Base-by-base conservation (phyloP, 768 basidiomycete species). In the Tephrocybe sp. region DNA sequence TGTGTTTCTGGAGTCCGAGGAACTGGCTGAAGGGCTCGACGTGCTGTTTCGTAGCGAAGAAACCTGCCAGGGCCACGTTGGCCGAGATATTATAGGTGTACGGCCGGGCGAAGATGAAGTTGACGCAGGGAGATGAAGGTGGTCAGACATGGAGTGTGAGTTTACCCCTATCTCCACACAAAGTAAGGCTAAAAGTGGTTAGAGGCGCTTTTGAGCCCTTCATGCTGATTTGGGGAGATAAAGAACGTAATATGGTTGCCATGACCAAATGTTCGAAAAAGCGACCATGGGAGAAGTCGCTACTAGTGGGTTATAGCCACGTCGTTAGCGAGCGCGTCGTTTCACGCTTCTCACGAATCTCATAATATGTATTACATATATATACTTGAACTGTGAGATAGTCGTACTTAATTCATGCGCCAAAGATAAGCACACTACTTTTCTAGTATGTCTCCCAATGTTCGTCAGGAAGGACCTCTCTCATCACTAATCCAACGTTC, bases 391-490 rank as follows among this genome's bases (percentile, higher is more conserved):
- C n/a, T 15, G n/a, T 36, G 5, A 36, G 9, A 36, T 36, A 36
- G 34, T 36, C 14, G 4, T 15, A 11, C 5, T 7, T 5, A 11
- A 7, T 36, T 15, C 34, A 7, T 36, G 12, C 7, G n/a, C 4
- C n/a, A 39, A 6, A 39, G 38, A 39, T 21, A 9, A 20, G 6
- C n/a, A n/a, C n/a, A 21, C 7, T 20, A 36, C 20, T 39, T 51
- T 11, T n/a, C 43, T 70, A 93, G 66, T 85, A 92, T 5, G 84
- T 86, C 68, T 90, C 86, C 90, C 90, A 93, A 55, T 86, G 73
- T 11, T 79, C 58, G 53, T 87, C 80, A 0, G 86, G 81, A 56
- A 93, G 61, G n/a, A 90, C 79, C 26, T 83, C 69, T 50, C 89
- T 80, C 90, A 95, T 94, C 28, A 91, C 86, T 88, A 51, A 2